Conservation (phyloP, 192 early-diverging fungal genomes). For the Globomyces pollinis-pini region DNA sequence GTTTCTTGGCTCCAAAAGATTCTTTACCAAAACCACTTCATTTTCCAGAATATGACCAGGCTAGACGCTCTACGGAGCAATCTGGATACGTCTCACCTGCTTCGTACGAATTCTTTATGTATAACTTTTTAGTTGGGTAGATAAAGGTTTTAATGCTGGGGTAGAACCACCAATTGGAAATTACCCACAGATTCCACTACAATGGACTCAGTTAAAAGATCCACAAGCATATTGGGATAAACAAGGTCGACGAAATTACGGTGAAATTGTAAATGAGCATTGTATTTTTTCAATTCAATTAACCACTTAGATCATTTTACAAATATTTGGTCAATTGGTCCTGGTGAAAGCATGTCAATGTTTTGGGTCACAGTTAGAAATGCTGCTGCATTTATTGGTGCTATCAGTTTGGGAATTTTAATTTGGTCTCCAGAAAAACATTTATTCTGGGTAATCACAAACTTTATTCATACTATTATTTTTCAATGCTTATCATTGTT, state of each 20-base stretch:
- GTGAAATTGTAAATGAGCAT: slow-evolving; percentile 39
- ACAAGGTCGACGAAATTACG: slow-evolving; percentile 45
- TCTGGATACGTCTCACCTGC: slow-evolving; percentile 11
- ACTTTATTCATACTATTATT: no score
- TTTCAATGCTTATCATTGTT: no score
- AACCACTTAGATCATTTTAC: slow-evolving; percentile 36
- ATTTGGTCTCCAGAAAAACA: slow-evolving; percentile 34
- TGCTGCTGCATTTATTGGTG: slow-evolving; percentile 18
- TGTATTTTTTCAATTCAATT: no score
- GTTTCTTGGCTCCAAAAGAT: slow-evolving; percentile 8
- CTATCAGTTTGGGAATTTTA: slow-evolving; percentile 12
- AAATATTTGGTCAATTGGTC: slow-evolving; percentile 34
- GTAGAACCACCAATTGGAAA: slow-evolving; percentile 36
- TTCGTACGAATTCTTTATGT: slow-evolving; percentile 17
- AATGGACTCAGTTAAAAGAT: slow-evolving; percentile 37
- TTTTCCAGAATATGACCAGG: slow-evolving; percentile 46
- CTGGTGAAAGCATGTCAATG: slow-evolving; percentile 16
- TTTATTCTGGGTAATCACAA: slow-evolving; percentile 22
- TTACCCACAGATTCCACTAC: slow-evolving; percentile 38
- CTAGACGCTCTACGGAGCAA: slow-evolving; percentile 5
- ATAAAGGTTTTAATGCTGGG: slow-evolving; percentile 24
- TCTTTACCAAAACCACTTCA: slow-evolving; percentile 27
- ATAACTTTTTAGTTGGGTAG: slow-evolving; percentile 12
- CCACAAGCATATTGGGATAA: slow-evolving; percentile 50
- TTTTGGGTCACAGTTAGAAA: slow-evolving; percentile 14